phyloP scores from a whole-genome alignment of 163 green algal genomes.

The Prototheca wickerhamii region DNA sequence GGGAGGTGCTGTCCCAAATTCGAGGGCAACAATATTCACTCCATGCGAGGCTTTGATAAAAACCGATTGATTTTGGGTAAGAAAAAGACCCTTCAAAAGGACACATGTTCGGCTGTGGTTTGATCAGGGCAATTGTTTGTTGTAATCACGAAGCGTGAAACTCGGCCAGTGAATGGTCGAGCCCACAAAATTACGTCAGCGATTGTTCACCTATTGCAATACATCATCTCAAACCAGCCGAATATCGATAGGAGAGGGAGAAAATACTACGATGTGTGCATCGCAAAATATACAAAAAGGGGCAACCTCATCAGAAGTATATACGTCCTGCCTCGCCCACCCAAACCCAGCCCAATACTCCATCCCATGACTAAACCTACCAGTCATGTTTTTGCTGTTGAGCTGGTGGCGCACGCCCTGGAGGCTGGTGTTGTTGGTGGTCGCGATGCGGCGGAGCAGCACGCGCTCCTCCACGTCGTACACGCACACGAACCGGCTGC shows the following conservation, averaged over 20 bases:
- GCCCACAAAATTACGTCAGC: too few species aligned
- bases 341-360: background rate
- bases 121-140: background rate
- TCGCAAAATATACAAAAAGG: too few species aligned
- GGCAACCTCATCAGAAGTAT: background rate
- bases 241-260: too few species aligned
- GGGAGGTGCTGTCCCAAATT: too few species aligned
- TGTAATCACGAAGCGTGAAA: slow-evolving; percentile 1
- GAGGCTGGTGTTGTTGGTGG: slow-evolving; percentile 67
- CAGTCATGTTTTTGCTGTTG: slow-evolving; percentile 78
- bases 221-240: too few species aligned
- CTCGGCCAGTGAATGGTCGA: too few species aligned
- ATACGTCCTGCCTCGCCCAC: background rate
- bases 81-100: background rate
- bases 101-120: background rate
- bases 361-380: background rate
- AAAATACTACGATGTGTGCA: too few species aligned
- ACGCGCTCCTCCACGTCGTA: slow-evolving; percentile 88
- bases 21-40: too few species aligned
- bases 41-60: too few species aligned
- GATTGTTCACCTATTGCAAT: slow-evolving; percentile 1
- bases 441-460: slow-evolving; percentile 78
- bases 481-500: slow-evolving; percentile 71
- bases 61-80: background rate
- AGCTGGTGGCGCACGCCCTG: slow-evolving; percentile 89